Evolutionary conservation across 2,329 filamentous ascomycete genomes (phyloP), one percentile per base, ranked within the genome.

Genomic region (Madurella fahalii): DNA sequence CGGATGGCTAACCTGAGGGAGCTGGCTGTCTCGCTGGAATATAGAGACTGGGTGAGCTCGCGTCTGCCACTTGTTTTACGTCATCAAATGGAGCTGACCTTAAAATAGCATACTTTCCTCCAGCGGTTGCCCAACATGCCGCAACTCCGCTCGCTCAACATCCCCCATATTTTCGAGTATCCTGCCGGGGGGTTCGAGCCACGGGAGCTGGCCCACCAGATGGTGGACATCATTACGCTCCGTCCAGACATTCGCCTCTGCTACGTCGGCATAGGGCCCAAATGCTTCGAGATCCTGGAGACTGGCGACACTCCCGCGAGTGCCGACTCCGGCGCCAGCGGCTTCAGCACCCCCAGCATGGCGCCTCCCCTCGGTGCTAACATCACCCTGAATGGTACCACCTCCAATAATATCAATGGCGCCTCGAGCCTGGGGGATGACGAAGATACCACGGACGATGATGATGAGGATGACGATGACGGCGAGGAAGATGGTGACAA

Each of bases 261-360:
- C 68, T 93, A 92, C 65, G 79, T 93, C 62, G 90, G 86, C 16
- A 81, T 94, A 51, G 78, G 79, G n/a, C 76, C 75, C 40, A 92
- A 91, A 69, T 94, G 90, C 69, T 94, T 89, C 65, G 89, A 94
- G 68, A 87, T 94, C 32, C 71, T 91, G 8, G 89, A 94, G 68
- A 78, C 77, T 48, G 74, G 77, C 46, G 72, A 72, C 2, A 76
- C 73, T 12, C 76, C 53, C 15, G 46, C 34, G 34, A 9, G 53
- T 8, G 53, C 41, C 7, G 25, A 25, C 52, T 45, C 54, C 16
- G 41, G 53, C 11, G 48, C 61, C 47, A 47, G 58, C 51, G 45
- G 57, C 54, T 40, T 60, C 45, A 46, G 55, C 13, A 56, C 63
- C 45, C 42, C 57, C 47, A 37, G 58, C 56, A 47, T 58, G 43